Evolutionary conservation across 306 rosid species (phyloP).

Genomic region (Argentina anserina): DNA sequence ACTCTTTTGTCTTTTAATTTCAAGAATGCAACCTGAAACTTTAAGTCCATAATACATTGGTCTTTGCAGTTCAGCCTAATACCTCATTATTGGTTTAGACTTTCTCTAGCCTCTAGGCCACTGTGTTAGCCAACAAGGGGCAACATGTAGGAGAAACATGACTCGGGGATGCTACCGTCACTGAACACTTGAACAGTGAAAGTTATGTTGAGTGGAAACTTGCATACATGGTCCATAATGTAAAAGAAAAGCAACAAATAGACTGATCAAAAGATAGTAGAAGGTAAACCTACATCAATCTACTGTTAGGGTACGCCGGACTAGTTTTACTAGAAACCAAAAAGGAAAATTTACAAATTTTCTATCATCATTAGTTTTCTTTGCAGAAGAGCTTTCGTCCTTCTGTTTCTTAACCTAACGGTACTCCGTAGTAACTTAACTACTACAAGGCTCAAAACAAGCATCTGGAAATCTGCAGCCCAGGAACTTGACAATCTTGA

Average conservation of each 20-base stretch:
- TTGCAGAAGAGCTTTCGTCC: neutral
- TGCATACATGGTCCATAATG: neutral
- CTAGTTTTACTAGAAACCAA: neutral
- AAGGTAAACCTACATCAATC: neutral
- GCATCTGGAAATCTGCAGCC: neutral
- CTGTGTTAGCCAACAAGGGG: neutral
- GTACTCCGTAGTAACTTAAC: neutral
- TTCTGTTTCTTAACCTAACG: too few species aligned
- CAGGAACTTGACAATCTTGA: neutral
- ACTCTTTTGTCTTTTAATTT: neutral
- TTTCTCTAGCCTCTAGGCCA: neutral
- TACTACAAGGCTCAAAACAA: neutral
- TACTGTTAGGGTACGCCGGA: neutral
- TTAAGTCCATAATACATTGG: neutral
- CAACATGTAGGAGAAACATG: neutral
- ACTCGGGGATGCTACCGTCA: neutral
- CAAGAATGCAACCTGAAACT: neutral
- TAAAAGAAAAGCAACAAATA: neutral
- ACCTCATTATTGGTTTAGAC: neutral
- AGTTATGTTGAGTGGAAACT: neutral
- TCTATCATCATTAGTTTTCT: neutral
- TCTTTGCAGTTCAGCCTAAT: too few species aligned
- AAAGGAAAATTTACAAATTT: neutral
- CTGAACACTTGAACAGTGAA: neutral
- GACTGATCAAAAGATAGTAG: neutral